Base-by-base conservation (phyloP, 306 rosid species). In the Cajanus cajan region DNA sequence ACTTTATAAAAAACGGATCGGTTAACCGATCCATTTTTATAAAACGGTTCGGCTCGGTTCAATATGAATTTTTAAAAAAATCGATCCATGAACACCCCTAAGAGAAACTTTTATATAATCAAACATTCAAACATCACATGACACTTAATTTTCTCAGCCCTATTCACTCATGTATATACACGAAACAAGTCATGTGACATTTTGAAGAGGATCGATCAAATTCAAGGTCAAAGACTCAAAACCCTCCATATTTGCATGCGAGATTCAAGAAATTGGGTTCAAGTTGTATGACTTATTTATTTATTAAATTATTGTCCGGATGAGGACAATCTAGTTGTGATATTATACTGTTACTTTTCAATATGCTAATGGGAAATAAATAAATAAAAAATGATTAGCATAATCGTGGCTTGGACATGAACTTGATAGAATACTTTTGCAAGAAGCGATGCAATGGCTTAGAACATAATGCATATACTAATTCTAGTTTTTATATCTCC, bases 51-150 rank as follows among this genome's bases (percentile, higher is more conserved):
- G n/a, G n/a, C n/a, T n/a, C n/a, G n/a, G n/a, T n/a, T n/a, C n/a
- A n/a, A n/a, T n/a, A n/a, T n/a, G n/a, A n/a, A n/a, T n/a, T n/a
- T n/a, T n/a, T n/a, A n/a, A n/a, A n/a, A n/a, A n/a, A n/a, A n/a
- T n/a, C n/a, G n/a, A n/a, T n/a, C n/a, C n/a, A n/a, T n/a, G n/a
- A n/a, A n/a, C n/a, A n/a, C n/a, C n/a, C n/a, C n/a, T n/a, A 8
- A 65, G 19, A 36, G 44, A 36, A n/a, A 6, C 37, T 12, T 25
- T 31, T 47, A 47, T 33, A 36, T 13, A 52, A 72, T 25, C 22
- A 37, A n/a, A n/a, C n/a, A n/a, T n/a, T n/a, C n/a, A n/a, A n/a
- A 43, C 31, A 28, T 74, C 71, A 61, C 79, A 28, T 73, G 79
- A 19, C n/a, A 59, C 31, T 13, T 73, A 73, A 41, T 55, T 52